phyloP scores from a whole-genome alignment of 768 basidiomycete species.

The Pleurotus tuoliensis region DNA sequence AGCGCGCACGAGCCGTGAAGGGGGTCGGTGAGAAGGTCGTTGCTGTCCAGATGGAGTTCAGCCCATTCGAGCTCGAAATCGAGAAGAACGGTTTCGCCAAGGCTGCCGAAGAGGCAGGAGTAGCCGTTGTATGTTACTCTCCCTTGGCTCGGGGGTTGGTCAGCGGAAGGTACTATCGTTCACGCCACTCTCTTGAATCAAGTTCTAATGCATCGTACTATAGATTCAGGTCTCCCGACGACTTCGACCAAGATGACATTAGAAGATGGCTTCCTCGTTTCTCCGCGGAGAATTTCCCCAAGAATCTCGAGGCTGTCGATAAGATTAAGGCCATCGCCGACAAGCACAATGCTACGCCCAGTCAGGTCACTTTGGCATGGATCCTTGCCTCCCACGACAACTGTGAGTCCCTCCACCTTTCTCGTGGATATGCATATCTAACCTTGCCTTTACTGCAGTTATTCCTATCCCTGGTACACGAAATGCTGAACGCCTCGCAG shows the following conservation, averaged over 20 bases:
- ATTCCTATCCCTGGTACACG: slow-evolving; percentile 24
- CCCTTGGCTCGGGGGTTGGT: slow-evolving; percentile 35
- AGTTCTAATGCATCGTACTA: slow-evolving; percentile 8
- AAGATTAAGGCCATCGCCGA: slow-evolving; percentile 25
- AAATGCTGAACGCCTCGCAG: slow-evolving; percentile 15
- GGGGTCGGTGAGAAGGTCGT: slow-evolving; percentile 22
- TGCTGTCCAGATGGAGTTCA: slow-evolving; percentile 29
- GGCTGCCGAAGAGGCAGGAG: slow-evolving; percentile 24
- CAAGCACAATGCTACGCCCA: slow-evolving; percentile 27
- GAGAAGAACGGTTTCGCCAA: slow-evolving; percentile 27
- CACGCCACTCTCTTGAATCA: slow-evolving; percentile 2
- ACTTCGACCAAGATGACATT: slow-evolving; percentile 32
- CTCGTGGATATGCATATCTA: neutral
- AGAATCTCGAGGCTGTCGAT: slow-evolving; percentile 34
- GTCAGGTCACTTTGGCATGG: slow-evolving; percentile 23
- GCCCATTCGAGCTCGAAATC: slow-evolving; percentile 19
- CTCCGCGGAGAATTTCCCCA: slow-evolving; percentile 41
- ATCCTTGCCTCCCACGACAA: slow-evolving; percentile 17
- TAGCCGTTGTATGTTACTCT: slow-evolving; percentile 27
- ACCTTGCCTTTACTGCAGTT: slow-evolving; percentile 9
- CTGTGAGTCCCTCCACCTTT: slow-evolving; percentile 8
- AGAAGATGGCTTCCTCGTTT: slow-evolving; percentile 26
- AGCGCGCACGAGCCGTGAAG: slow-evolving; percentile 24
- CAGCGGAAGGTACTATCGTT: slow-evolving; percentile 21
- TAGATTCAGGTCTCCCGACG: slow-evolving; percentile 27